Percentiles rank a stretch among this genome's conserved stretches.
phyloP scores from a whole-genome alignment of 768 basidiomycete genomes.

The Baorangia bicolor region DNA sequence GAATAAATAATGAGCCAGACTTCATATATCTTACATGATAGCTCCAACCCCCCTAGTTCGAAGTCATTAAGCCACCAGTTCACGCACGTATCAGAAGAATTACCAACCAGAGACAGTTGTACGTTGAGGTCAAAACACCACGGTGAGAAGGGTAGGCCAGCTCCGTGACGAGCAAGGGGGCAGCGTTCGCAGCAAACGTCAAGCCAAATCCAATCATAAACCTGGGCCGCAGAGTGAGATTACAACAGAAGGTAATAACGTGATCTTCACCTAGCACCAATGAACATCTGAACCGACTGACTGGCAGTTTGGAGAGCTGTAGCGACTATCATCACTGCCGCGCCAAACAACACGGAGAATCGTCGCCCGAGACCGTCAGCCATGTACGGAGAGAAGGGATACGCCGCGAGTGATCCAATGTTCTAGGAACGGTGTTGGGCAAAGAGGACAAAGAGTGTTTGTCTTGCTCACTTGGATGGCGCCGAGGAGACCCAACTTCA shows the following conservation, averaged over 20 bases:
- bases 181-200: constrained; percentile 41
- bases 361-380: constrained; percentile 41
- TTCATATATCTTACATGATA: constrained; percentile 27
- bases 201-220: constrained; percentile 45
- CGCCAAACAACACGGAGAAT: constrained; percentile 37
- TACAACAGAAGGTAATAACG: too few relatives aligned
- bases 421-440: constrained; percentile 24
- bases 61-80: background rate
- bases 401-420: constrained; percentile 39
- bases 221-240: background rate
- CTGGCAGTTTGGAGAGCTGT: constrained; percentile 39
- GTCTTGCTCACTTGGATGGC: constrained; percentile 3
- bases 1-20: background rate
- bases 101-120: constrained; percentile 43
- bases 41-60: constrained; percentile 28
- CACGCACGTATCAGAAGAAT: background rate
- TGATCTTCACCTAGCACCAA: constrained; percentile 25
- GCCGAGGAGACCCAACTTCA: background rate
- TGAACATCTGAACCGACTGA: constrained; percentile 43
- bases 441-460: background rate
- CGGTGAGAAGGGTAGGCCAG: constrained; percentile 51
- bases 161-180: constrained; percentile 51
- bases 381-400: constrained; percentile 40
- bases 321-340: constrained; percentile 38
- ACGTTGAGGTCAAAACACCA: constrained; percentile 42